Conservation (phyloP, 2,329 filamentous ascomycete species). For the Harringtonia lauricola region DNA sequence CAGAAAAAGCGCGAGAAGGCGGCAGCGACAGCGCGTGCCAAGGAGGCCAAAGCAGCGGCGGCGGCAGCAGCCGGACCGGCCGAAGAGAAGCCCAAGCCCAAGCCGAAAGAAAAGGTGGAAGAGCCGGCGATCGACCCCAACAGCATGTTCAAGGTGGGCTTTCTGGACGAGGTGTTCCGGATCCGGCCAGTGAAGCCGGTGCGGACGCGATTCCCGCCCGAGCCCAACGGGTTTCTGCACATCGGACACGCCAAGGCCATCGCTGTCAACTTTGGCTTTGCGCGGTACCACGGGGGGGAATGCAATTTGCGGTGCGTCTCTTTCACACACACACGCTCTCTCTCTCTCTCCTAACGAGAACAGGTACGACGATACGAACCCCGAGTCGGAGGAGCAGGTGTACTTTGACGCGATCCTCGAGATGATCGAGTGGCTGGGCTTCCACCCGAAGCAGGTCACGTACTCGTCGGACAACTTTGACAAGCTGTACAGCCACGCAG, state of each 20-base stretch:
- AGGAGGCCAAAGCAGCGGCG: conserved; percentile 21
- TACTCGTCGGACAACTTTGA: conserved; percentile 89
- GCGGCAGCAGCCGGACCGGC: conserved; percentile 16
- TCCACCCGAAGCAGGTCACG: conserved; percentile 68
- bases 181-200: conserved; percentile 51
- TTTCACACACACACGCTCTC: too few species aligned
- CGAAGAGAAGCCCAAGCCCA: conserved; percentile 25
- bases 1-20: conserved; percentile 34
- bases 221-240: conserved; percentile 89
- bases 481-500: conserved; percentile 75
- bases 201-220: conserved; percentile 67
- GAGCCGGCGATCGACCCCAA: too few species aligned
- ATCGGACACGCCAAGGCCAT: conserved; percentile 95
- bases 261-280: conserved; percentile 92
- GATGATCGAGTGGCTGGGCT: conserved; percentile 76
- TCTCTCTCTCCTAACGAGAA: too few species aligned
- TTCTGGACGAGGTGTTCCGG: conserved; percentile 61
- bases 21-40: conserved; percentile 14
- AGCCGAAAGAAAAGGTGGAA: conserved; percentile 36
- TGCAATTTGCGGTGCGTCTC: too few species aligned
- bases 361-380: conserved; percentile 88
- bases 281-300: conserved; percentile 67
- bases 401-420: conserved; percentile 87
- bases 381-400: conserved; percentile 80
- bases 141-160: conserved; percentile 71